These are phyloP conservation scores for Beta vulgaris DNA, from an alignment of 148 eudicot genomes.

Conservation along the genomic window DNA sequence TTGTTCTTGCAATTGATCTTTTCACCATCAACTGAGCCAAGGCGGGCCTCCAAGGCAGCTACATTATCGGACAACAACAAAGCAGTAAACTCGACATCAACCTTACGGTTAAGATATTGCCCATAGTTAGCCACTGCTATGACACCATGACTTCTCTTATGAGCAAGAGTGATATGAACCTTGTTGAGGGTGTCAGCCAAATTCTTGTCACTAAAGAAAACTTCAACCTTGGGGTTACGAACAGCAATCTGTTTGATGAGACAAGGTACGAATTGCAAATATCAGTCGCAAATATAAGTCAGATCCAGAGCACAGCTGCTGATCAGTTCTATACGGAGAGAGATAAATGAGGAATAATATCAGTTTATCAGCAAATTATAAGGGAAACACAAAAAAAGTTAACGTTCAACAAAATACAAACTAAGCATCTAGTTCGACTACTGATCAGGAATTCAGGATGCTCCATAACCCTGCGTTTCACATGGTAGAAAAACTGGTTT, in stretches of 20 bases:
- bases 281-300: background rate
- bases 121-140: constrained; percentile 77
- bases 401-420: too few species aligned
- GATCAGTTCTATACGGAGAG: background rate
- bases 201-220: constrained; percentile 44
- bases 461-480: too few species aligned
- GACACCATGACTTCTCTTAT: constrained; percentile 90
- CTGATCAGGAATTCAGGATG: too few species aligned
- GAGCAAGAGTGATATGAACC: constrained; percentile 91
- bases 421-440: too few species aligned
- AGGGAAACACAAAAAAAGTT: too few species aligned
- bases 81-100: constrained; percentile 61
- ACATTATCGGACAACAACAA: constrained; percentile 61
- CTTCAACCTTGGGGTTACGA: constrained; percentile 47
- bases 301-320: background rate
- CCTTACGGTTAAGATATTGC: constrained; percentile 45
- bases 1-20: constrained; percentile 54
- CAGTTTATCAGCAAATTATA: too few species aligned
- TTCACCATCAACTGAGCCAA: constrained; percentile 75
- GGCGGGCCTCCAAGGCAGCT: constrained; percentile 77
- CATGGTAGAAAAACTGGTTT: too few species aligned
- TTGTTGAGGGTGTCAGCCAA: constrained; percentile 44
- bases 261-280: background rate
- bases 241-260: constrained; percentile 46
- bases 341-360: background rate